phyloP scores from a whole-genome alignment of 164 flowering plant genomes.

The Liquidambar formosana region DNA sequence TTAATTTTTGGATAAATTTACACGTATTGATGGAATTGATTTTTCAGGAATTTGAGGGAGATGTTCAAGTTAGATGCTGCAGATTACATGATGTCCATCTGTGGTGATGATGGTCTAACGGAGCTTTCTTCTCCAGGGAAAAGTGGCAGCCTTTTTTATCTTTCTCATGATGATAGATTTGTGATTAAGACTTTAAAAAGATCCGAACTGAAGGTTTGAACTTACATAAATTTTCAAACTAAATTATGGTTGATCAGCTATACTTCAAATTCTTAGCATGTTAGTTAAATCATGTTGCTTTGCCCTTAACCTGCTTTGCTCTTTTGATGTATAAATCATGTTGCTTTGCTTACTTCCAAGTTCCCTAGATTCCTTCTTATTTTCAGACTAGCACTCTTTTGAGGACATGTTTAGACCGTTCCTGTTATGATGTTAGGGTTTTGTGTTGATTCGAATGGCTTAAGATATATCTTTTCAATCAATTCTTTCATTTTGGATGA shows the following conservation, averaged over 20 bases:
- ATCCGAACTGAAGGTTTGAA: slow-evolving; percentile 77
- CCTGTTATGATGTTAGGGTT: no score
- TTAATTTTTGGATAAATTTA: background rate
- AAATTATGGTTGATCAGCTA: background rate
- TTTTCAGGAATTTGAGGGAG: slow-evolving; percentile 88
- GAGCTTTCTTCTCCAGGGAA: slow-evolving; percentile 95
- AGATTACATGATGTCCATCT: slow-evolving; percentile 98
- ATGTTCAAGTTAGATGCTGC: slow-evolving; percentile 97
- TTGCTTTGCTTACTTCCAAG: no score
- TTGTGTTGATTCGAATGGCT: no score
- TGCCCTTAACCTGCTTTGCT: no score
- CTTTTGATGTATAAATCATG: no score
- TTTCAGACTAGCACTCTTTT: no score
- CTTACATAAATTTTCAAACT: background rate
- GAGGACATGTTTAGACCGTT: no score
- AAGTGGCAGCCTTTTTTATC: slow-evolving; percentile 95
- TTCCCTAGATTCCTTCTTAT: no score
- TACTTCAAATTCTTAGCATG: background rate
- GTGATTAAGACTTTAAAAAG: slow-evolving; percentile 79
- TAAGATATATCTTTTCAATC: no score
- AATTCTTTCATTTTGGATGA: no score
- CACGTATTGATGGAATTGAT: background rate
- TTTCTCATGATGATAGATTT: slow-evolving; percentile 90
- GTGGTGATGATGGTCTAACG: slow-evolving; percentile 87
- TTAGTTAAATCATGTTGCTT: background rate